Evolutionary conservation across 2,329 filamentous ascomycete species (phyloP), one percentile per base, ranked within the genome.

Genomic region (Fusarium papillatum): DNA sequence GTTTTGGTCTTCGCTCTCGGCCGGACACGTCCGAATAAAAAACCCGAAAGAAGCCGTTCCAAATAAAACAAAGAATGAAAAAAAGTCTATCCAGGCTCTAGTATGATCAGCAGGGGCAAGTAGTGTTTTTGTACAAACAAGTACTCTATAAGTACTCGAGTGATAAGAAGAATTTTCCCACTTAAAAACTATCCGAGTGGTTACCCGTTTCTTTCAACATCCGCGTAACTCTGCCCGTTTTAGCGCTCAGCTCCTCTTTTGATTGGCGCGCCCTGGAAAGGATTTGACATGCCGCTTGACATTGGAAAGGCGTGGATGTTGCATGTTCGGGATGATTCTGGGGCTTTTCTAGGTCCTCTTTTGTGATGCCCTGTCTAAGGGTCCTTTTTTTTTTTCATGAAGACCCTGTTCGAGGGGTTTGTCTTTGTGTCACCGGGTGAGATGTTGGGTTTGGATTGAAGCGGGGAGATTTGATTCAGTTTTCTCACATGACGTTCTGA

Each of bases 271-370:
- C 26, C n/a, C 31, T 31, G 19, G 50, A 34, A 34, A 63, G 60
- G 43, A 64, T 57, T 57, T 65, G 50, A 66, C 50, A 66, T 57
- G 59, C 31, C 59, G 16, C 31, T 38, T 62, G 65, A 38, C 65
- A 67, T 67, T 50, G 39, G 43, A 68, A 68, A 68, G 65, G 65
- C 65, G 65, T 14, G 26, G n/a, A 61, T n/a, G 19, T 43, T 36
- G 63, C 43, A 53, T 53, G 22, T 64, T 64, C 62, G 16, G 24
- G 46, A 55, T 11, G 22, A 59, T 59, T 66, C 64, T 66, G 34
- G 48, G 36, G 31, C 63, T 16, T 43, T 61, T 61, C 57, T 26
- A 22, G 50, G 50, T n/a, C 50, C 50, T 34, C 31, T 57, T n/a
- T 57, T 57, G 34, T 57, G 29, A 57, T 57, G 50, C 19, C 50